Percentiles rank a stretch among this genome's conserved stretches.
Evolutionary conservation across 2,329 filamentous ascomycete species (phyloP).

Genomic region (Epichloe brachyelytri): DNA sequence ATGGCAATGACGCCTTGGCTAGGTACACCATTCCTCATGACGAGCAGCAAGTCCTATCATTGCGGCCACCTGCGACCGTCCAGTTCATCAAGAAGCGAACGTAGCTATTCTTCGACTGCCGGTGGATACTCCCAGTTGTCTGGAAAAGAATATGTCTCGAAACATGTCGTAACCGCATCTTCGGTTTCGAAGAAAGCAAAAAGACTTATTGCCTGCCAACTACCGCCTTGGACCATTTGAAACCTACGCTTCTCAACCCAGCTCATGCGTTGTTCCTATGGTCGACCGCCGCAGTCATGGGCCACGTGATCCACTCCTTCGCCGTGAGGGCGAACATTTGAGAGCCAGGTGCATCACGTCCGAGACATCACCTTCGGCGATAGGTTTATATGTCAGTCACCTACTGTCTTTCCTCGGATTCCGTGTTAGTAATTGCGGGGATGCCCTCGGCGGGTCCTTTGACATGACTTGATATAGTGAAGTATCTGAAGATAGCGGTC

Average conservation of each 20-base stretch:
- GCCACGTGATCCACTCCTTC: neutral
- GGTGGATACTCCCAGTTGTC: neutral
- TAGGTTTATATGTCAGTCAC: too few relatives aligned
- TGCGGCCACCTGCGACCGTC: neutral
- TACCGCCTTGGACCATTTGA: neutral
- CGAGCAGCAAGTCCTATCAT: neutral
- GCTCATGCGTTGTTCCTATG: neutral
- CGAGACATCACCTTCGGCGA: too few relatives aligned
- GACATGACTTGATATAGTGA: too few relatives aligned
- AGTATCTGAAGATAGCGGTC: too few relatives aligned
- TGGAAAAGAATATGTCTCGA: neutral
- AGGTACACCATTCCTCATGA: neutral
- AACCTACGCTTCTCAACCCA: neutral
- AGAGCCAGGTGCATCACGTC: too few relatives aligned
- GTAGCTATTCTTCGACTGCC: neutral
- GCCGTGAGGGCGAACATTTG: neutral
- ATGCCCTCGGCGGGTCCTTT: too few relatives aligned
- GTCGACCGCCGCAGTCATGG: neutral
- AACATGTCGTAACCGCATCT: neutral
- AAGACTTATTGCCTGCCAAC: neutral
- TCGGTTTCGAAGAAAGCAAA: neutral
- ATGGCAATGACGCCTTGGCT: neutral
- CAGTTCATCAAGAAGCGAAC: neutral
- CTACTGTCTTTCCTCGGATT: too few relatives aligned
- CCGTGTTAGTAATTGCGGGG: too few relatives aligned